Conservation (phyloP, 2,329 filamentous ascomycete genomes). For the Cordyceps fumosorosea region DNA sequence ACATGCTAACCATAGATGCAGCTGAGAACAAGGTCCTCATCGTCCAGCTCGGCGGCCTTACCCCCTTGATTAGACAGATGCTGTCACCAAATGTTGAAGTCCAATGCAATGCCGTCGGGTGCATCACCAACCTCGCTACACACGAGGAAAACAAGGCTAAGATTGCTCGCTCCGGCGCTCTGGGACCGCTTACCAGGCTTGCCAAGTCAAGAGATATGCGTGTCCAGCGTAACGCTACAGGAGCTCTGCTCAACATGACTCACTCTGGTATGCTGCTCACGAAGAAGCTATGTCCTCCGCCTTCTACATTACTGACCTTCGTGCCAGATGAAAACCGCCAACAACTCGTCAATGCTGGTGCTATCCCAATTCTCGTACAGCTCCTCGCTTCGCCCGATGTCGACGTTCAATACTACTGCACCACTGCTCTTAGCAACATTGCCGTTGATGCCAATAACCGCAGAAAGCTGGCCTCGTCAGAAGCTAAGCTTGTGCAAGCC, state of each 20-base stretch:
- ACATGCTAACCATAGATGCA: slow-evolving; percentile 42
- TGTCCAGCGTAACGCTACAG: slow-evolving; percentile 94
- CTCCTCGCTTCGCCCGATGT: slow-evolving; percentile 88
- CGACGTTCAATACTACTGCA: slow-evolving; percentile 99
- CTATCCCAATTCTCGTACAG: slow-evolving; percentile 95
- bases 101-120: slow-evolving; percentile 97
- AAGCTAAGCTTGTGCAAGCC: slow-evolving; percentile 86
- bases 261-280: slow-evolving; percentile 68
- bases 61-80: slow-evolving; percentile 95
- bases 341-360: slow-evolving; percentile 92
- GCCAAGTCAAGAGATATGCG: slow-evolving; percentile 98
- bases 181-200: slow-evolving; percentile 82
- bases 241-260: slow-evolving; percentile 96
- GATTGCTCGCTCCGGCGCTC: slow-evolving; percentile 88
- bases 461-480: slow-evolving; percentile 82
- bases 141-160: slow-evolving; percentile 99
- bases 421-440: slow-evolving; percentile 96
- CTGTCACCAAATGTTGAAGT: slow-evolving; percentile 96
- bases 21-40: slow-evolving; percentile 98
- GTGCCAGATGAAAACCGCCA: slow-evolving; percentile 86
- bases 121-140: slow-evolving; percentile 95
- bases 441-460: slow-evolving; percentile 89
- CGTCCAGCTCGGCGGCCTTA: slow-evolving; percentile 82
- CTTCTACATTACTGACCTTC: slow-evolving; percentile 17
- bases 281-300: slow-evolving; percentile 4